phyloP scores from a whole-genome alignment of 306 rosid species.

The Alnus glutinosa region DNA sequence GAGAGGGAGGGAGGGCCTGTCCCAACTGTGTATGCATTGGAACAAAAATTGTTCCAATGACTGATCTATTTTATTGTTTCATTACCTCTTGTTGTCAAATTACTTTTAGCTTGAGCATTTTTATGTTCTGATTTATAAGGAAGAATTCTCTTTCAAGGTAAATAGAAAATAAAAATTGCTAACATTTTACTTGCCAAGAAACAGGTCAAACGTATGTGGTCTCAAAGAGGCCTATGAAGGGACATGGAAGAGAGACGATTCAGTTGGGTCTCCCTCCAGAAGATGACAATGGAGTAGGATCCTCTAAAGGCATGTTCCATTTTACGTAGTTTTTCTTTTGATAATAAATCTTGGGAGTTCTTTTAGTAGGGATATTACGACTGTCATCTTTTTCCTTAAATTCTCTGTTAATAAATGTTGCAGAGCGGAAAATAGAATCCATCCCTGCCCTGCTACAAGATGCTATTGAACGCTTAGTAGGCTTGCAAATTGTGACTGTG shows the following conservation, averaged over 20 bases:
- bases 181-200: constrained; percentile 21
- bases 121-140: neutral
- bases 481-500: constrained; percentile 57
- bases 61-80: constrained; percentile 14
- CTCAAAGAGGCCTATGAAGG: constrained; percentile 74
- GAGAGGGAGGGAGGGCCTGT: constrained; percentile 2
- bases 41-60: neutral
- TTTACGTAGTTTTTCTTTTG: constrained; percentile 20
- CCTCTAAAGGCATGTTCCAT: constrained; percentile 58
- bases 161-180: neutral
- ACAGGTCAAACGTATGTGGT: constrained; percentile 63
- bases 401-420: constrained; percentile 34
- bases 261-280: constrained; percentile 72
- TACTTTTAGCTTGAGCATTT: constrained; percentile 1
- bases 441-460: constrained; percentile 83
- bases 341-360: constrained; percentile 14
- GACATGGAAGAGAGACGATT: constrained; percentile 84
- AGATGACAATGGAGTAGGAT: constrained; percentile 56
- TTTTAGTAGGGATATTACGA: constrained; percentile 2
- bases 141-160: neutral
- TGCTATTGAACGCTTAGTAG: constrained; percentile 59
- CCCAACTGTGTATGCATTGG: neutral
- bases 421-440: constrained; percentile 77
- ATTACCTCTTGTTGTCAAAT: neutral
- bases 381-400: neutral